Evolutionary conservation across 2,329 filamentous ascomycete genomes (phyloP).

Genomic region (Xylaria sp.): DNA sequence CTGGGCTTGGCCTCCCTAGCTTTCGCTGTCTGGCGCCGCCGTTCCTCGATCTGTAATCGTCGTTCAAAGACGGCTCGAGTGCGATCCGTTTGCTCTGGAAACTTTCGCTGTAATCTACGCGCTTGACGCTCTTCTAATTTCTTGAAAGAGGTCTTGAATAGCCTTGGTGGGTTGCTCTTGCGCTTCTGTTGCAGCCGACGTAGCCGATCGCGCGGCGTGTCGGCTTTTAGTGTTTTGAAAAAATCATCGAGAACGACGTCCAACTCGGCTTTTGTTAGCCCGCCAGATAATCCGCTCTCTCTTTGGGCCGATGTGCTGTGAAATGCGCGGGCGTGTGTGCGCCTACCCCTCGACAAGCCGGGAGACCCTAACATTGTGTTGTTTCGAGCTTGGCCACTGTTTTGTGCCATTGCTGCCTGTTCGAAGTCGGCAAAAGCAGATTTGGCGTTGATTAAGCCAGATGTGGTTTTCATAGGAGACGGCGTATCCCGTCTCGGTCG

Average conservation of each 20-base stretch:
- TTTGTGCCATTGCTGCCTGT: slow-evolving; percentile 23
- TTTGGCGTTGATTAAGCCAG: neutral
- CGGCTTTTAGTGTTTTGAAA: slow-evolving; percentile 27
- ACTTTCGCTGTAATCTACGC: slow-evolving; percentile 21
- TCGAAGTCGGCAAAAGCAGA: slow-evolving; percentile 34
- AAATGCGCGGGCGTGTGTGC: slow-evolving; percentile 24
- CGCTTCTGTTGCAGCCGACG: slow-evolving; percentile 35
- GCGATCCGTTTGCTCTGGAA: slow-evolving; percentile 27
- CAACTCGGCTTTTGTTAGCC: slow-evolving; percentile 27
- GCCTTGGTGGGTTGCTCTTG: slow-evolving; percentile 16
- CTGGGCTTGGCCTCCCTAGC: neutral
- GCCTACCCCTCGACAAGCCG: neutral
- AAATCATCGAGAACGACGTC: slow-evolving; percentile 38
- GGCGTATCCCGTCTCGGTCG: neutral
- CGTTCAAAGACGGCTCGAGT: slow-evolving; percentile 23
- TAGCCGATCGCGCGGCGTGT: slow-evolving; percentile 30
- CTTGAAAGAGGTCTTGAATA: slow-evolving; percentile 15
- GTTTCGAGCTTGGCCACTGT: slow-evolving; percentile 9
- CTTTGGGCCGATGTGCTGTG: slow-evolving; percentile 14
- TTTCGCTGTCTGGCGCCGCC: neutral
- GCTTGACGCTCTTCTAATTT: slow-evolving; percentile 5
- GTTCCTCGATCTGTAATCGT: slow-evolving; percentile 29
- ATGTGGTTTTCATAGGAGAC: neutral
- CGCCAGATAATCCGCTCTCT: neutral
- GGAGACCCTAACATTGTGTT: slow-evolving; percentile 7